Evolutionary conservation across 1,284 basidiomycete species (phyloP).

Genomic region (Ceratobasidium sp.): DNA sequence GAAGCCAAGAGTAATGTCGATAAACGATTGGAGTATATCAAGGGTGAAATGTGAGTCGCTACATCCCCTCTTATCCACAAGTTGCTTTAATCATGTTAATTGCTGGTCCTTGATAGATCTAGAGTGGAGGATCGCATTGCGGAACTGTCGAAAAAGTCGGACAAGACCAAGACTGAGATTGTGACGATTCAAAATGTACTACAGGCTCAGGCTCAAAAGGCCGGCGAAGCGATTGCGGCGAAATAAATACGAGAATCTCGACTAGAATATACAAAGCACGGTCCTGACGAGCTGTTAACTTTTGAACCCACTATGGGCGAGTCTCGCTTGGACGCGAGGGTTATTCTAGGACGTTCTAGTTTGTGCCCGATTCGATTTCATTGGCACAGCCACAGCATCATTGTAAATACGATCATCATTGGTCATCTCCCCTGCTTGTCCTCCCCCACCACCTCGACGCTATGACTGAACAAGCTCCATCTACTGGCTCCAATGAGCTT

Average conservation of each 20-base stretch:
- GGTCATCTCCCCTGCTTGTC: neutral
- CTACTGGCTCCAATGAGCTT: slow-evolving; percentile 54
- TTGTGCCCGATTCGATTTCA: neutral
- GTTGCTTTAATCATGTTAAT: neutral
- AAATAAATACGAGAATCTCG: neutral
- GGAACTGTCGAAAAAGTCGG: slow-evolving; percentile 72
- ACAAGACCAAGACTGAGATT: slow-evolving; percentile 81
- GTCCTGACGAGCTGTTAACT: neutral
- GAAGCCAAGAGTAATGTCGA: slow-evolving; percentile 92
- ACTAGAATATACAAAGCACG: neutral
- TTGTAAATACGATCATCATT: neutral
- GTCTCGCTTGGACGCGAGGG: neutral
- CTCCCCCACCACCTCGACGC: neutral
- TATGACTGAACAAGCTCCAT: slow-evolving; percentile 23
- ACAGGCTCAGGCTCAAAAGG: slow-evolving; percentile 52
- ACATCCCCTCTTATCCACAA: too few relatives aligned
- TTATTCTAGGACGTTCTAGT: slow-evolving; percentile 12
- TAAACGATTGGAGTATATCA: slow-evolving; percentile 91
- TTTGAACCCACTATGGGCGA: neutral
- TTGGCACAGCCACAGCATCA: slow-evolving; percentile 7
- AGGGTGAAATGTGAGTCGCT: slow-evolving; percentile 79
- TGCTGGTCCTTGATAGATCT: slow-evolving; percentile 58
- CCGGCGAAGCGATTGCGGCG: slow-evolving; percentile 13
- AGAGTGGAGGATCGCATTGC: slow-evolving; percentile 81
- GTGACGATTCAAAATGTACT: slow-evolving; percentile 67